A percentile compares a stretch with the other conserved stretches of the same genome.
phyloP scores from a whole-genome alignment of 768 basidiomycete species.

The Lactifluus hygrophoroides region DNA sequence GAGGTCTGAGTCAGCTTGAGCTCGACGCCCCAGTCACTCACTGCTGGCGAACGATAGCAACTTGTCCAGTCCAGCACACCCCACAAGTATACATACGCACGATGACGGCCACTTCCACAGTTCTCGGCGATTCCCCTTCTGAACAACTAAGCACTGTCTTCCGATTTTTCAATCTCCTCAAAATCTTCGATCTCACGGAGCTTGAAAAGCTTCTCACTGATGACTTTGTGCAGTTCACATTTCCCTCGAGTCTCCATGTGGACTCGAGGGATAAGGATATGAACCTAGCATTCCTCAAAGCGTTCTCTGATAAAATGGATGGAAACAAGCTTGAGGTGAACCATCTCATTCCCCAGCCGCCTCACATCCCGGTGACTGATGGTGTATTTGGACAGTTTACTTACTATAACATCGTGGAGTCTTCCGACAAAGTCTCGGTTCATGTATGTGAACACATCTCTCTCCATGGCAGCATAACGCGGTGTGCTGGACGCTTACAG shows the following conservation, averaged over 20 bases:
- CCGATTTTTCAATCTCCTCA: not conserved
- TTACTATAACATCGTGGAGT: not conserved
- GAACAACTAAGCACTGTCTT: not conserved
- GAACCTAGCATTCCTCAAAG: not conserved
- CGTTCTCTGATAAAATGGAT: not conserved
- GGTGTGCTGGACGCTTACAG: not conserved
- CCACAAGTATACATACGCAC: not conserved
- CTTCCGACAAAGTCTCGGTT: not conserved
- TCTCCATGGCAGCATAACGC: too few species aligned
- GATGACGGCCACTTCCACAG: not conserved
- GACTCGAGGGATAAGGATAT: not conserved
- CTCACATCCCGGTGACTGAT: not conserved
- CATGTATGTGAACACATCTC: not conserved
- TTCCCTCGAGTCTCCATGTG: not conserved
- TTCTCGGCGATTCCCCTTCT: not conserved
- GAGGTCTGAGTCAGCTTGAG: too few species aligned
- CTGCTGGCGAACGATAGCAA: not conserved
- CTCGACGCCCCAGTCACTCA: not conserved
- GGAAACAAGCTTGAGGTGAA: not conserved
- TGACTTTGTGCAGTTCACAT: conserved; percentile 6
- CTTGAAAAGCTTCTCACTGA: not conserved
- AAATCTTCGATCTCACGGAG: not conserved
- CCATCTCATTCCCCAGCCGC: not conserved
- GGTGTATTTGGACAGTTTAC: not conserved
- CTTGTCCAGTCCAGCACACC: not conserved